Evolutionary conservation across 257 asterid genomes (phyloP), one percentile per base, ranked within the genome.

Genomic region (Oldenlandia corymbosa): DNA sequence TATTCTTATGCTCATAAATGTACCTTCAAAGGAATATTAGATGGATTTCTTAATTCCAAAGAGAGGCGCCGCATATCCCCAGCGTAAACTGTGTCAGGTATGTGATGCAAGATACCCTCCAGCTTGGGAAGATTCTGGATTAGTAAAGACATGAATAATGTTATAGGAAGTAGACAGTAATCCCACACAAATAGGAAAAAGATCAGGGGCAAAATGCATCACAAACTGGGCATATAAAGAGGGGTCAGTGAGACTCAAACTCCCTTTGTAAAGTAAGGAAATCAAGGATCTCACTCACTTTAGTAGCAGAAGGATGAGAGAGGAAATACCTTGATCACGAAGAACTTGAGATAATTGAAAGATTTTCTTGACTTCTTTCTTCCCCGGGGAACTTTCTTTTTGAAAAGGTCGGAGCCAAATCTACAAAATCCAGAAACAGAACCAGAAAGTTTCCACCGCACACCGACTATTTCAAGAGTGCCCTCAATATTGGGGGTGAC

Each of bases 401-500:
- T 84, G 50, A 68, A 60, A 34, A 73, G 37, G 70, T 93, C 96
- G 8, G 88, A 67, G 65, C 76, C 84, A 71, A 93, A 90, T 74
- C 84, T 82, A 75, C 77, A 76, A 73, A 84, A 68, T 66, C 97
- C 99, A 73, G 83, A 76, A 20, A 93, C 87, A 26, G 88, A 87
- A 62, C 89, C 90, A 28, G 97, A 93, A 71, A 93, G 92, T 75
- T 87, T 93, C 99, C 99, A 93, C 85, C 90, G 82, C 58, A 93
- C 93, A 36, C 99, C 99, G 80, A 85, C 87, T 63, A 93, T 76
- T 73, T 76, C 83, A 54, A 93, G 81, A 78, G 71, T 73, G 68
- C 99, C 99, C 80, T 93, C 99, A 59, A 68, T 75, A 68, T 70
- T 85, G 73, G 99, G 96, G 58, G 81, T 82, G 77, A 88, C 96